These are phyloP conservation scores for Scolecobasidium constrictum DNA, from an alignment of 2,329 filamentous ascomycete species.

Conservation along the genomic window DNA sequence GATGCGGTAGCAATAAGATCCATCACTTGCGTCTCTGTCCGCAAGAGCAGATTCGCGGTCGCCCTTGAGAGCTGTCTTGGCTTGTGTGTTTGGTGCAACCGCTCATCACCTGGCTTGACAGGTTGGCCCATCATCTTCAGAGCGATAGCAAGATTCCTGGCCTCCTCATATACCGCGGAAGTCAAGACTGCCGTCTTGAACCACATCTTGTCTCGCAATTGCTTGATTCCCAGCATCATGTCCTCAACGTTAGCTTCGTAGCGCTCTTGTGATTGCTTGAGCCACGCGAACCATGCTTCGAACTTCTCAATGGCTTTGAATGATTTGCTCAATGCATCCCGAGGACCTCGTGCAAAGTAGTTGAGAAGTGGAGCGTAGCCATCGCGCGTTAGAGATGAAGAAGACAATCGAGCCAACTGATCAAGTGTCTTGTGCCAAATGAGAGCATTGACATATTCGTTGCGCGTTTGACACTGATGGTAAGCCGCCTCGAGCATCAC, in stretches of 20 bases:
- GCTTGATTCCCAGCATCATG: slow-evolving; percentile 62
- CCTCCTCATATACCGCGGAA: slow-evolving; percentile 78
- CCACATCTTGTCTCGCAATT: slow-evolving; percentile 95
- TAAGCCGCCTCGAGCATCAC: slow-evolving; percentile 69
- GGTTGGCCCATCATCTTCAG: slow-evolving; percentile 77
- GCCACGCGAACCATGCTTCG: slow-evolving; percentile 71
- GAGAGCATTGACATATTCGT: slow-evolving; percentile 75
- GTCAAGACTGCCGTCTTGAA: slow-evolving; percentile 90
- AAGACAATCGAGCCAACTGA: slow-evolving; percentile 54
- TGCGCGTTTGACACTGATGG: slow-evolving; percentile 63
- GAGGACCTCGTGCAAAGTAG: slow-evolving; percentile 61
- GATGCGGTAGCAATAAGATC: slow-evolving; percentile 74
- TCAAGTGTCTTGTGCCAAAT: slow-evolving; percentile 76
- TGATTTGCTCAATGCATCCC: slow-evolving; percentile 58
- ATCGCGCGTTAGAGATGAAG: slow-evolving; percentile 50
- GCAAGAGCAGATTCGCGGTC: slow-evolving; percentile 55
- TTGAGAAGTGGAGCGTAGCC: slow-evolving; percentile 62
- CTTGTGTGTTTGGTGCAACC: slow-evolving; percentile 26
- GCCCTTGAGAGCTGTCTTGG: slow-evolving; percentile 34
- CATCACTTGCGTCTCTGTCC: slow-evolving; percentile 74
- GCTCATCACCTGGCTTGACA: slow-evolving; percentile 28
- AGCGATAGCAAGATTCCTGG: slow-evolving; percentile 73
- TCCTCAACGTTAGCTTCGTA: slow-evolving; percentile 63
- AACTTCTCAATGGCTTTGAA: slow-evolving; percentile 67
- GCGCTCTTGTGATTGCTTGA: slow-evolving; percentile 71